phyloP scores from a whole-genome alignment of 192 early-diverging fungal species.

The Coemansia sp. region DNA sequence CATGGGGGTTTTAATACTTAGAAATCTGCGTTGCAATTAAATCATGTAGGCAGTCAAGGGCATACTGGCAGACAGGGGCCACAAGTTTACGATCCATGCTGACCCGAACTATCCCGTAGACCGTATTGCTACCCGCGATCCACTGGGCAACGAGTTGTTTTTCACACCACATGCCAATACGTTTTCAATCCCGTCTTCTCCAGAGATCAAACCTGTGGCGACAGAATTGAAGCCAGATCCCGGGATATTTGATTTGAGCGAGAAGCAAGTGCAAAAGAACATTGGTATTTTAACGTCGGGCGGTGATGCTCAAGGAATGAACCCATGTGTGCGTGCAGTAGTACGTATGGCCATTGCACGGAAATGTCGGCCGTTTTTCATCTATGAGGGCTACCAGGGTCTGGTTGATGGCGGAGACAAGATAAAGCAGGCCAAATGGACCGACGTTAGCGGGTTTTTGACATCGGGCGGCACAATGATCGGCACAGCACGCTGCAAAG shows the following conservation, averaged over 20 bases:
- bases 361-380: constrained; percentile 80
- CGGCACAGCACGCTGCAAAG: constrained; percentile 86
- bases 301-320: constrained; percentile 98
- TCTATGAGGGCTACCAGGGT: constrained; percentile 96
- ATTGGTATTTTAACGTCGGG: constrained; percentile 94
- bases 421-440: constrained; percentile 82
- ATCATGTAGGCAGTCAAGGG: constrained; percentile 22
- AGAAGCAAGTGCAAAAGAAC: constrained; percentile 54
- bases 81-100: constrained; percentile 31
- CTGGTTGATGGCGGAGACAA: constrained; percentile 89
- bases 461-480: constrained; percentile 89
- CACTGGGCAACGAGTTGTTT: constrained; percentile 74
- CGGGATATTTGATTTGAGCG: not conserved
- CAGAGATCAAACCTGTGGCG: constrained; percentile 18
- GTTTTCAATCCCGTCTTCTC: constrained; percentile 51
- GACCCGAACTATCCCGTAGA: constrained; percentile 27
- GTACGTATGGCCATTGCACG: constrained; percentile 82
- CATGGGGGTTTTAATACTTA: not conserved
- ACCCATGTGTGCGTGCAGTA: constrained; percentile 87
- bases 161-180: constrained; percentile 64
- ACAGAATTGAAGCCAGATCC: not conserved
- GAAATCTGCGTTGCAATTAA: not conserved
- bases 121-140: constrained; percentile 63
- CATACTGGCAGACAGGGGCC: constrained; percentile 9
- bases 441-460: constrained; percentile 86